Evolutionary conservation across 768 basidiomycete genomes (phyloP).

Genomic region (Hypholoma sublateritium): DNA sequence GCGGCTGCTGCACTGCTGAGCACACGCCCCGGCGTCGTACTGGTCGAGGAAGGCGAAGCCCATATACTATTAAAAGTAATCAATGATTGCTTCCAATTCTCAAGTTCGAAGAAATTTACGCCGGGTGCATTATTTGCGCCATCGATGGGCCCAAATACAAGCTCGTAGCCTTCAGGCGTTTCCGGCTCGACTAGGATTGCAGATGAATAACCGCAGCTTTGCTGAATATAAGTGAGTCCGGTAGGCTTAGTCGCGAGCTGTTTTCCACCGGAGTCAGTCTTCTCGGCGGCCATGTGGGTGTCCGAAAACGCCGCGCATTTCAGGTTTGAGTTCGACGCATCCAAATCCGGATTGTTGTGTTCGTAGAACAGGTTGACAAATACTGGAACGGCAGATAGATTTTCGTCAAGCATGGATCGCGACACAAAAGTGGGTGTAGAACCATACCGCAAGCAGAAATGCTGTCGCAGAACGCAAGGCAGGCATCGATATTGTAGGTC

Average conservation of each 20-base stretch:
- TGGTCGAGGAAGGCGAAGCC: slow-evolving; percentile 6
- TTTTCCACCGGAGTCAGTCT: neutral
- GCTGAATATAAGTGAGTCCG: neutral
- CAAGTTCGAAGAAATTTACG: neutral
- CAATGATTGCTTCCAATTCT: neutral
- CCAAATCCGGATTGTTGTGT: neutral
- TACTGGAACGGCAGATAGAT: neutral
- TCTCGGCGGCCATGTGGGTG: neutral
- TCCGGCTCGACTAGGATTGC: neutral
- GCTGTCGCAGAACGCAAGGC: neutral
- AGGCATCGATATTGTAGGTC: slow-evolving; percentile 7
- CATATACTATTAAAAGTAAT: neutral
- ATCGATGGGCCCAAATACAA: slow-evolving; percentile 4
- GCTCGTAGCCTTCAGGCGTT: slow-evolving; percentile 4
- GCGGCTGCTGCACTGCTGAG: slow-evolving; percentile 1
- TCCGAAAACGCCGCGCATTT: neutral
- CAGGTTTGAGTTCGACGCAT: neutral
- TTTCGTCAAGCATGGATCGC: neutral
- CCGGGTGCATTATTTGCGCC: slow-evolving; percentile 5
- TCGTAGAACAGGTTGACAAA: slow-evolving; percentile 1
- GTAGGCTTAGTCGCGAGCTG: neutral
- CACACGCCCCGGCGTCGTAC: slow-evolving; percentile 3
- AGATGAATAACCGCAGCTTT: slow-evolving; percentile 1
- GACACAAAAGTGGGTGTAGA: too few species aligned
- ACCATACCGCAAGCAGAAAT: neutral